Conservation (phyloP, 495 filamentous ascomycete genomes). For the Lophiostoma macrostomum region DNA sequence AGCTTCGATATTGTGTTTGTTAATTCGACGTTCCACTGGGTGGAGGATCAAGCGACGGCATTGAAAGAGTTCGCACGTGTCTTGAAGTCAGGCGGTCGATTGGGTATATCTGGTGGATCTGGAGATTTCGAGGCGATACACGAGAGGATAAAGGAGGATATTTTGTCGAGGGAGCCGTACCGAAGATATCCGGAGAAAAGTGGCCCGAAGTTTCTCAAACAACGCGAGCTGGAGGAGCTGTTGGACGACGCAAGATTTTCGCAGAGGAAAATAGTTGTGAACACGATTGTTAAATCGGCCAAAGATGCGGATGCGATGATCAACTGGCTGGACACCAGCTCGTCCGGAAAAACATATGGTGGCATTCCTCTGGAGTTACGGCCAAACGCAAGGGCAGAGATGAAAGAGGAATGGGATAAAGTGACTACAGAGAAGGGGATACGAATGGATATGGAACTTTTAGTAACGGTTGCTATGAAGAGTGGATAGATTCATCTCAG, state of each 20-base stretch:
- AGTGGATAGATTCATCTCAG: too few species aligned
- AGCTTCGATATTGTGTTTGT: too few species aligned
- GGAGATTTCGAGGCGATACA: background rate
- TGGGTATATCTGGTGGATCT: too few species aligned
- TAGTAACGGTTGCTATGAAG: too few species aligned
- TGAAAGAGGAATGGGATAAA: constrained; percentile 6
- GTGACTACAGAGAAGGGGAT: background rate
- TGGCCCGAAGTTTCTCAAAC: background rate
- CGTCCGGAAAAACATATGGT: constrained; percentile 9
- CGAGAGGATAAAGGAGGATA: background rate
- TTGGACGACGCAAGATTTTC: background rate
- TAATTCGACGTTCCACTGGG: too few species aligned
- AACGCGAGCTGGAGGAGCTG: background rate
- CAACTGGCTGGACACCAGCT: constrained; percentile 9
- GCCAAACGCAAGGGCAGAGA: background rate
- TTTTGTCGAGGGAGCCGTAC: background rate
- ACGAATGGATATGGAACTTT: too few species aligned
- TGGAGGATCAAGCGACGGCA: too few species aligned
- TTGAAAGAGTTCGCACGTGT: too few species aligned
- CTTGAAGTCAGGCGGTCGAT: too few species aligned
- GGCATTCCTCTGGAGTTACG: constrained; percentile 5
- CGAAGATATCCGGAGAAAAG: background rate
- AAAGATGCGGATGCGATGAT: constrained; percentile 11
- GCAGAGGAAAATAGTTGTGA: background rate
- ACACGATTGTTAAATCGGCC: background rate